Evolutionary conservation across 179 eudicot species (phyloP).

Genomic region (Gypsophila paniculata): DNA sequence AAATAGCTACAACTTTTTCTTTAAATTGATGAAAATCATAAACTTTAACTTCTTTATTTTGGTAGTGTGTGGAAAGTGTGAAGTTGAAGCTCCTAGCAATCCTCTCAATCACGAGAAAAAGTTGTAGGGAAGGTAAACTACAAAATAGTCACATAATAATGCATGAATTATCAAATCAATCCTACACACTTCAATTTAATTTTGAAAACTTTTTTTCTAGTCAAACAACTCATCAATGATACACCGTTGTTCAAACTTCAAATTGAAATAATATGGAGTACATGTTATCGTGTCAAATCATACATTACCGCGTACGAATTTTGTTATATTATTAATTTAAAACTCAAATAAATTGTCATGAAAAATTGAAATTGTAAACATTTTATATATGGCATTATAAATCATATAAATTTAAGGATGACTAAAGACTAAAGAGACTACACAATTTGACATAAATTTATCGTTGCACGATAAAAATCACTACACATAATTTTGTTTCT

Average conservation of each 20-base stretch:
- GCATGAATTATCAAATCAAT: constrained; percentile 9
- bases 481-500: too few relatives aligned
- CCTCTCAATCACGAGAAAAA: constrained; percentile 14
- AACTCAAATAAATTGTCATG: too few relatives aligned
- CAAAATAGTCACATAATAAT: neutral
- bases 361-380: too few relatives aligned
- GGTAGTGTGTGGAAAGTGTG: constrained; percentile 13
- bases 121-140: constrained; percentile 3
- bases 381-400: too few relatives aligned
- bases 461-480: too few relatives aligned
- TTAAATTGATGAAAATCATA: constrained; percentile 7
- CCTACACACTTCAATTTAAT: neutral
- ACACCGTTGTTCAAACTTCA: neutral
- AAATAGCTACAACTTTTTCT: too few relatives aligned
- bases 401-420: too few relatives aligned
- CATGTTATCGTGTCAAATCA: too few relatives aligned
- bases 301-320: too few relatives aligned
- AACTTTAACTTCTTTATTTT: neutral
- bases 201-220: neutral
- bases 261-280: neutral
- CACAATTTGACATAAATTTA: too few relatives aligned
- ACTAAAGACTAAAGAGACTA: too few relatives aligned
- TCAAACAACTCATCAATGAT: neutral
- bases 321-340: too few relatives aligned
- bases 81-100: constrained; percentile 19